Conservation (phyloP, 306 rosid genomes). For the Casuarina equisetifolia region DNA sequence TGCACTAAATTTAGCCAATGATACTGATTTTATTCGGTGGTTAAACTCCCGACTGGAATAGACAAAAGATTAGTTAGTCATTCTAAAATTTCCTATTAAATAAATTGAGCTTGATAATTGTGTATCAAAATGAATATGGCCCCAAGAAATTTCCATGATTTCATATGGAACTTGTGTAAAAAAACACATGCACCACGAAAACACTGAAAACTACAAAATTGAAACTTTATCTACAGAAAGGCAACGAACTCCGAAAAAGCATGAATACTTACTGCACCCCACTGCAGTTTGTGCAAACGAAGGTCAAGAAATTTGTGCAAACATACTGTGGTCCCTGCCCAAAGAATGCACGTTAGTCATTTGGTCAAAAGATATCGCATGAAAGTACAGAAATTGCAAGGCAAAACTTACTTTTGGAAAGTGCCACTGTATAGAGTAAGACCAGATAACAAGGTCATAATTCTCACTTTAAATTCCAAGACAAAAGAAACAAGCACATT, state of each 20-base stretch:
- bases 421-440: not conserved
- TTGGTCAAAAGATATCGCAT: not conserved
- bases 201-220: not conserved
- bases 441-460: not conserved
- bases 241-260: not conserved
- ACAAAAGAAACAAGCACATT: not conserved
- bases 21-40: conserved; percentile 87
- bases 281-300: conserved; percentile 89
- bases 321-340: conserved; percentile 94
- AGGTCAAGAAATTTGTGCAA: conserved; percentile 81
- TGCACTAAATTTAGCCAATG: conserved; percentile 71
- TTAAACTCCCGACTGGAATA: conserved; percentile 82
- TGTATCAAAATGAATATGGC: not conserved
- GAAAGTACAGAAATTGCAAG: not conserved
- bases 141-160: not conserved
- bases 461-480: not conserved
- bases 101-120: not conserved
- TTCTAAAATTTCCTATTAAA: not conserved
- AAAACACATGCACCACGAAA: not conserved
- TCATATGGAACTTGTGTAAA: not conserved
- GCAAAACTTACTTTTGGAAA: not conserved
- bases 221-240: conserved; percentile 4
- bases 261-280: conserved; percentile 77
- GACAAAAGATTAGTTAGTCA: conserved; percentile 19
- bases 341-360: conserved; percentile 19